Evolutionary conservation across 805 yeast genomes (phyloP), one percentile per base, ranked within the genome.

Genomic region (Nakazawaea ambrosiae): DNA sequence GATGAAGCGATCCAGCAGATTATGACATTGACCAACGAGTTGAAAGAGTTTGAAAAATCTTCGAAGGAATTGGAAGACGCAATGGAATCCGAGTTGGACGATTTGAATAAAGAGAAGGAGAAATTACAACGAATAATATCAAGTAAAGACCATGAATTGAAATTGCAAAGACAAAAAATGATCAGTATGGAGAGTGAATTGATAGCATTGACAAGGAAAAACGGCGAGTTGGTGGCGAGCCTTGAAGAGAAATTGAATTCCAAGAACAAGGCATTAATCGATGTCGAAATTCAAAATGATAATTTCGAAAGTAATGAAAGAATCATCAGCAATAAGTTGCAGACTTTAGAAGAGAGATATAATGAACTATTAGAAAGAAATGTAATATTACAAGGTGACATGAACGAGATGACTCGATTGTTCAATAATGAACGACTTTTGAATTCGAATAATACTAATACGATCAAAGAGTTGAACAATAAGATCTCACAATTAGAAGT

Each of bases 1-100:
- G 55, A 49, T 10, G 53, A 54, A 33, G 41, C 55, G 4, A 36
- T 52, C n/a, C 48, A 48, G 30, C 52, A 61, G 28, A 53, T 65
- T 28, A 22, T 58, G 5, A 64, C 60, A 33, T 53, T 66, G 14
- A 70, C 66, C 39, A 47, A 43, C 16, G 69, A 63, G 36, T 49
- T 65, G 19, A 40, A 45, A 17, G 72, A 66, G 41, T 67, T 66
- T 42, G 70, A 65, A 41, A 67, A 61, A 27, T 61, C 68, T 4
- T 61, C 67, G 40, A 62, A 56, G 36, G 73, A 66, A 31, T 50
- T 67, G 23, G 73, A 68, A 39, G 64, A 53, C 34, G 70, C 68
- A 1, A 51, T 66, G 29, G 73, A 67, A 41, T 60, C 56, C n/a
- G 73, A 67, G 40, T 51, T 67, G 16, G 56, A 55, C 31, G 56